A percentile compares a stretch with the other conserved stretches of the same genome.
phyloP scores from a whole-genome alignment of 2,329 filamentous ascomycete genomes.

The Neophaeococcomyces aloes region DNA sequence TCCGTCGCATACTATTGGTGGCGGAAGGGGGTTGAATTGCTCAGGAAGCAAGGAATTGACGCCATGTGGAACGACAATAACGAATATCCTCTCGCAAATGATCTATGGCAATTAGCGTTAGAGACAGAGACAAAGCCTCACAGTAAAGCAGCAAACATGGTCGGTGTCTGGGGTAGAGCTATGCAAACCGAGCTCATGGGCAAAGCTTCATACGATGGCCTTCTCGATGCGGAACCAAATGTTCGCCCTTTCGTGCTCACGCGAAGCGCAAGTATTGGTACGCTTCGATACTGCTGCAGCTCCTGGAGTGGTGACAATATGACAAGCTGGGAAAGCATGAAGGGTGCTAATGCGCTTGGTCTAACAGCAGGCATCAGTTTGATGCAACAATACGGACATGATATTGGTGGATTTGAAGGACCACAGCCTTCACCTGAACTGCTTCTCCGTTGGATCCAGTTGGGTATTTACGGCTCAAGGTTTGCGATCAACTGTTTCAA shows the following conservation, averaged over 20 bases:
- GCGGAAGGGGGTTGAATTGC: constrained; percentile 54
- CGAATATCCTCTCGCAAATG: constrained; percentile 57
- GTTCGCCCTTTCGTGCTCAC: constrained; percentile 58
- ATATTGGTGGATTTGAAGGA: constrained; percentile 64
- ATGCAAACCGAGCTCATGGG: constrained; percentile 62
- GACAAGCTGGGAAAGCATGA: constrained; percentile 64
- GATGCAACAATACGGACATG: constrained; percentile 61
- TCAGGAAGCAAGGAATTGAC: constrained; percentile 56
- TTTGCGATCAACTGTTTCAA: constrained; percentile 75
- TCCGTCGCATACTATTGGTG: constrained; percentile 59
- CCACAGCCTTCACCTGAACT: constrained; percentile 61
- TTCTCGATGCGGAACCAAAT: constrained; percentile 48
- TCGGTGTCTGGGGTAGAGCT: constrained; percentile 60
- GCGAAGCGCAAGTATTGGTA: constrained; percentile 59
- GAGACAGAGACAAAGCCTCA: constrained; percentile 24
- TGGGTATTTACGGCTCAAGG: constrained; percentile 57
- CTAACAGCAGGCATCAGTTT: constrained; percentile 58
- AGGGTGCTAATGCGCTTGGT: constrained; percentile 58
- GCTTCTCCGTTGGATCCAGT: constrained; percentile 62
- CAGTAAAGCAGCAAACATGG: constrained; percentile 29
- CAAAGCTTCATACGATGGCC: constrained; percentile 59
- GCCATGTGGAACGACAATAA: constrained; percentile 75
- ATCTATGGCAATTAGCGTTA: constrained; percentile 54
- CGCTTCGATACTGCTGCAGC: constrained; percentile 58
- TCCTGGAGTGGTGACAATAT: constrained; percentile 68